Conservation (phyloP, 2,329 filamentous ascomycete species). For the Verticillium zaregamsianum region DNA sequence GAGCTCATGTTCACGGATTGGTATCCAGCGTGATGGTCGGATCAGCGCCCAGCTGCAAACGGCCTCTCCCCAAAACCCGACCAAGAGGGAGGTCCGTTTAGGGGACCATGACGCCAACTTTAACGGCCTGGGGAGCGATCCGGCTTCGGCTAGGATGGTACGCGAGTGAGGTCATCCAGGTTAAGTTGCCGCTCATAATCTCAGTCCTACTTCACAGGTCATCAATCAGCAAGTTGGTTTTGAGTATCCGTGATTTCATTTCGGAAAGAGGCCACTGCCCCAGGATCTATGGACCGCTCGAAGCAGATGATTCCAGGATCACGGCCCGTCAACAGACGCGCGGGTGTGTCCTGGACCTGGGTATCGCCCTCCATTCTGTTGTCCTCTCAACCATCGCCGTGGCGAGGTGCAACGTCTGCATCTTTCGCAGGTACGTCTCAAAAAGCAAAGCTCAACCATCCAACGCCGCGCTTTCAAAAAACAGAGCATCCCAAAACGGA, state of each 20-base stretch:
- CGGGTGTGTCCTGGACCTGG: background rate
- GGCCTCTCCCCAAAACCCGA: too few relatives aligned
- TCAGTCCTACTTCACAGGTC: too few relatives aligned
- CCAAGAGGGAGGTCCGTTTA: too few relatives aligned
- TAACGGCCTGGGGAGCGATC: too few relatives aligned
- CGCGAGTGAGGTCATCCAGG: too few relatives aligned
- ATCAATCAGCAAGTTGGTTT: background rate
- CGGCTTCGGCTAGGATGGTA: too few relatives aligned
- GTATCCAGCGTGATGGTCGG: too few relatives aligned
- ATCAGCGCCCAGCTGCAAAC: too few relatives aligned
- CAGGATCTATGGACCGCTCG: background rate
- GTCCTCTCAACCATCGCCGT: background rate
- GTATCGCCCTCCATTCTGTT: background rate
- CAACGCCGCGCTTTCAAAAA: constrained; percentile 5
- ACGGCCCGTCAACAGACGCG: constrained; percentile 36
- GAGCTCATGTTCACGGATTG: too few relatives aligned
- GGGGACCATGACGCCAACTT: too few relatives aligned
- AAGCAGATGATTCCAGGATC: background rate
- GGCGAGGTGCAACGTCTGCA: background rate
- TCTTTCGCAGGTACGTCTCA: background rate
- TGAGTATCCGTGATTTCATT: background rate
- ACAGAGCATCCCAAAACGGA: constrained; percentile 6
- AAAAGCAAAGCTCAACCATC: background rate
- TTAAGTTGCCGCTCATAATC: too few relatives aligned
- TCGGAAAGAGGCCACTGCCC: background rate